Evolutionary conservation across 306 rosid genomes (phyloP).

Genomic region (Glycine tomentella): DNA sequence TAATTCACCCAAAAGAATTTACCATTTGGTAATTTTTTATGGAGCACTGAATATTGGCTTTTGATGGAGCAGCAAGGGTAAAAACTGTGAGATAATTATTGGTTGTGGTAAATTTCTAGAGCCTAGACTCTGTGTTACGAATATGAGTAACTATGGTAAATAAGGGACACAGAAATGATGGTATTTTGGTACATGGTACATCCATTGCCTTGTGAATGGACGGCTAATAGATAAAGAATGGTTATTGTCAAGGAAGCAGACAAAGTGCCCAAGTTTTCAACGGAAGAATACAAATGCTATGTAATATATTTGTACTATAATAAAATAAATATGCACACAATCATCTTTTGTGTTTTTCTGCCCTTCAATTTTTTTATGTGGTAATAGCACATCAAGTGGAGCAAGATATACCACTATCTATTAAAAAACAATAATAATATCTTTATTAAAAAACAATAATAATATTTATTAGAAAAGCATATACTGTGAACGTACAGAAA

Average conservation of each 20-base stretch:
- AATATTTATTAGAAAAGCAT: not conserved
- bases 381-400: no score
- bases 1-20: not conserved
- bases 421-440: no score
- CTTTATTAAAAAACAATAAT: no score
- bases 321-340: not conserved
- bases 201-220: slow-evolving; percentile 39
- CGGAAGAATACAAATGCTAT: slow-evolving; percentile 32
- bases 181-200: not conserved
- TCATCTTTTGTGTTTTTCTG: slow-evolving; percentile 31
- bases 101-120: slow-evolving; percentile 16
- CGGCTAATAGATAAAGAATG: slow-evolving; percentile 48
- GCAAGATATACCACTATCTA: not conserved
- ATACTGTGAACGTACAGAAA: not conserved
- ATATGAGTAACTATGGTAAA: slow-evolving; percentile 20
- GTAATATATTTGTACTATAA: not conserved
- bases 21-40: not conserved
- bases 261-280: slow-evolving; percentile 42
- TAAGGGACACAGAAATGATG: slow-evolving; percentile 27
- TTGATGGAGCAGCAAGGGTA: slow-evolving; percentile 23
- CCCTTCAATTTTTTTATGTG: slow-evolving; percentile 10
- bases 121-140: not conserved
- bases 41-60: slow-evolving; percentile 17
- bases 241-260: slow-evolving; percentile 46
- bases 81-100: slow-evolving; percentile 16